phyloP scores from a whole-genome alignment of 352 stramenopile genomes.

The Aphanomyces euteiches region DNA sequence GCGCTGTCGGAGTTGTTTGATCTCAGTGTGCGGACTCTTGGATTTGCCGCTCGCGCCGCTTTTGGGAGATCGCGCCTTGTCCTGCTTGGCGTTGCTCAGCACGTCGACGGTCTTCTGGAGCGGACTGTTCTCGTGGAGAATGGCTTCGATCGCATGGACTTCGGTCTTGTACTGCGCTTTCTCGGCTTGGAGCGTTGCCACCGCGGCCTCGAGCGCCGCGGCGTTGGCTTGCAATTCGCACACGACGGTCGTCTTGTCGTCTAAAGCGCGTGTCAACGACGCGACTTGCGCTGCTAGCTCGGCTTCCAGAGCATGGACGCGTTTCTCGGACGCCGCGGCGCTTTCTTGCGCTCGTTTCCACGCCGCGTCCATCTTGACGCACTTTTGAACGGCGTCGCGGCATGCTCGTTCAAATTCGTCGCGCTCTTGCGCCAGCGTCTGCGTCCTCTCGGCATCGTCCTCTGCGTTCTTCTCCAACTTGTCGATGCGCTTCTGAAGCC shows the following conservation, averaged over 20 bases:
- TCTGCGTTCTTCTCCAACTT: constrained; percentile 3
- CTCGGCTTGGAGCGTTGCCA: constrained; percentile 13
- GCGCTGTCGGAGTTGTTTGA: constrained; percentile 4
- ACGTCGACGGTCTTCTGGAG: constrained; percentile 2
- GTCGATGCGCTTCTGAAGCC: not conserved
- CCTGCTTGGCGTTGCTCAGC: not conserved
- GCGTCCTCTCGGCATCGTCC: not conserved
- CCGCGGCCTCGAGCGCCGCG: not conserved
- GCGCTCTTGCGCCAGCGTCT: not conserved
- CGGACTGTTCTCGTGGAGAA: constrained; percentile 16
- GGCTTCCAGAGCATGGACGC: not conserved
- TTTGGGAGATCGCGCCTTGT: not conserved
- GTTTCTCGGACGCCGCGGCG: too few relatives aligned
- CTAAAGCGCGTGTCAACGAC: not conserved
- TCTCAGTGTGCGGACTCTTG: not conserved
- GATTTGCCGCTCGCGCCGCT: not conserved
- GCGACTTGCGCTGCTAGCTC: constrained; percentile 5
- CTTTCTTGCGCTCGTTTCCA: not conserved
- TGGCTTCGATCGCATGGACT: constrained; percentile 25
- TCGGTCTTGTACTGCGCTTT: constrained; percentile 30
- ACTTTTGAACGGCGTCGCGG: not conserved
- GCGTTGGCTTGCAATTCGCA: not conserved
- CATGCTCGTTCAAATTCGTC: not conserved
- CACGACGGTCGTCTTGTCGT: not conserved
- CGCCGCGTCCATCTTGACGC: not conserved